Base-by-base conservation (phyloP, 1,284 basidiomycete species). In the Ustilago crameri region DNA sequence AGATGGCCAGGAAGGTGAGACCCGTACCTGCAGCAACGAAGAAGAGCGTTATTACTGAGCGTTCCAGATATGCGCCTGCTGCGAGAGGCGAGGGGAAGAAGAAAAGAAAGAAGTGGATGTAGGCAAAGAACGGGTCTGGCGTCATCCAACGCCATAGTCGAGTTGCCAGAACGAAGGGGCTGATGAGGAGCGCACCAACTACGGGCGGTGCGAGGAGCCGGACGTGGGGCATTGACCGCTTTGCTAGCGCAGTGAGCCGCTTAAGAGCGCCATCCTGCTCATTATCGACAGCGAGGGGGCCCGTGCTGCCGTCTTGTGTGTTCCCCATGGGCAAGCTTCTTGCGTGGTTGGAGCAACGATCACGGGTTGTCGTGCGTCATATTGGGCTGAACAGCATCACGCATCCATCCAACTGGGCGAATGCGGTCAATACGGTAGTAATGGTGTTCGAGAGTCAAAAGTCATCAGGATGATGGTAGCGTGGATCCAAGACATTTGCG, bases 61-160 rank as follows among this genome's bases (percentile, higher is more conserved):
- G 43, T 45, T 81, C 76, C 15, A 81, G 20, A 35, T 74, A 78
- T 12, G 68, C 58, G 15, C 77, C 79, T 24, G 78, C 51, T 3
- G 76, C 68, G 23, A 52, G 60, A 2, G 64, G 65, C 0, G 62
- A 61, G 0, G 80, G 79, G 22, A 68, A 82, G 63, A 81, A 78
- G 58, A 79, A 79, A 22, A 79, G 68, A 44, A 64, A 50, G 30
- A 48, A 63, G 55, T 54, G 66, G 52, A 63, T 57, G 48, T 62
- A 75, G 43, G 51, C 44, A 32, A 77, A 68, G 45, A 70, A 78
- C 12, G 69, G 62, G 18, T 57, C 48, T 2, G 41, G 49, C 12
- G 74, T 72, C 37, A 68, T 64, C 55, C 69, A 66, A 22, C 26
- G 42, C 12, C 35, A 32, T 4, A 75, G 50, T 23, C 51, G 59